A percentile compares a stretch with the other conserved stretches of the same genome.
Conservation (phyloP, 768 basidiomycete genomes). For the Serendipita vermifera region DNA sequence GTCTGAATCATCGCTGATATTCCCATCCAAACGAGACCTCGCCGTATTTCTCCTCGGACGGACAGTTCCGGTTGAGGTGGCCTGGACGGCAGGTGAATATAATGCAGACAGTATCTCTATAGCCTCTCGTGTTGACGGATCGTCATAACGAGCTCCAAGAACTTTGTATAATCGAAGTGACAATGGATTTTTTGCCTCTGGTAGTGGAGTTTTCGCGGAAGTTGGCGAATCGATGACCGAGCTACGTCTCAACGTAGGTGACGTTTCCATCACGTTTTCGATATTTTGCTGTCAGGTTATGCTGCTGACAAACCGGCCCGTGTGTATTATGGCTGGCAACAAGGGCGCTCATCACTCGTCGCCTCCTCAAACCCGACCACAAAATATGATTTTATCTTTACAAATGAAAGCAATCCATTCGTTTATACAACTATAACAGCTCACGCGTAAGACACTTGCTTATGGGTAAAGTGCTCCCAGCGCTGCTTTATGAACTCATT, state of each 20-base stretch:
- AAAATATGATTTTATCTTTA: too few relatives aligned
- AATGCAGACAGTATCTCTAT: conserved; percentile 70
- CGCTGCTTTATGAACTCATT: too few relatives aligned
- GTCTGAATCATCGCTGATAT: conserved; percentile 26
- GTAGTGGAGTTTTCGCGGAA: background rate
- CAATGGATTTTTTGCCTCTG: conserved; percentile 44
- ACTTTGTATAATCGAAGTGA: conserved; percentile 86
- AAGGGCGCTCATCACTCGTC: background rate
- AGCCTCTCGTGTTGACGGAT: conserved; percentile 65
- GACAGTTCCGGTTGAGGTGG: conserved; percentile 17
- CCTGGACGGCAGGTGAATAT: conserved; percentile 31
- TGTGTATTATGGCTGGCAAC: background rate
- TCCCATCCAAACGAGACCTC: conserved; percentile 14
- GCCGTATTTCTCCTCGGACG: conserved; percentile 26
- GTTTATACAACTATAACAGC: too few relatives aligned
- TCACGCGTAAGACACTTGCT: too few relatives aligned
- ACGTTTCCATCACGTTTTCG: background rate
- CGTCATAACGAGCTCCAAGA: conserved; percentile 65
- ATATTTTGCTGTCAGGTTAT: background rate
- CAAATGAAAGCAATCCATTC: too few relatives aligned
- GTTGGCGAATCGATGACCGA: background rate
- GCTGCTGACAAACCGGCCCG: background rate
- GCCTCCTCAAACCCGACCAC: background rate
- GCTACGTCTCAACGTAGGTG: background rate
- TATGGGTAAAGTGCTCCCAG: too few relatives aligned